Percentiles rank a stretch among this genome's conserved stretches.
Evolutionary conservation across 2,329 filamentous ascomycete genomes (phyloP).

Genomic region (Alternaria arborescens): DNA sequence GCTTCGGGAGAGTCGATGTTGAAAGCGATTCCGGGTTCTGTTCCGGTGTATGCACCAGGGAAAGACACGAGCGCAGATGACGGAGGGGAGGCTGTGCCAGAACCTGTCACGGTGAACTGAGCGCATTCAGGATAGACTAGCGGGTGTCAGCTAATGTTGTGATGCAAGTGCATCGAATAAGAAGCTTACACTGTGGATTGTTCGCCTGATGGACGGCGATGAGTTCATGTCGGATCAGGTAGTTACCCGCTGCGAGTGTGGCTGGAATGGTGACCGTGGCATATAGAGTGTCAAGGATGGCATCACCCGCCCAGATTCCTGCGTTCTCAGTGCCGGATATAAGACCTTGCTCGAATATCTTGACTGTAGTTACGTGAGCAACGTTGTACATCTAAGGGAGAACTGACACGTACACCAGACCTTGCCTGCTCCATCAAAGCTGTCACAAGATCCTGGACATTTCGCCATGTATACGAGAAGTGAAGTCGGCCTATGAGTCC

Average conservation of each 20-base stretch:
- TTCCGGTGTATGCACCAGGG: constrained; percentile 50
- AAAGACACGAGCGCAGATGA: constrained; percentile 56
- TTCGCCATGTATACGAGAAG: constrained; percentile 64
- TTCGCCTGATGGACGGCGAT: constrained; percentile 65
- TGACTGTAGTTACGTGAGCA: constrained; percentile 52
- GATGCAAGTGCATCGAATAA: background rate
- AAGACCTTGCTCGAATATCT: constrained; percentile 65
- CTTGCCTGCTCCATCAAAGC: constrained; percentile 60
- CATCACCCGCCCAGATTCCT: constrained; percentile 60
- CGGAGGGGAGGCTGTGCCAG: constrained; percentile 55
- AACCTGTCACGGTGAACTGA: constrained; percentile 61
- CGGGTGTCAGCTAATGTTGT: constrained; percentile 29
- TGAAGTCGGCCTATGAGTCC: constrained; percentile 65
- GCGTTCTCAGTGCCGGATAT: constrained; percentile 56
- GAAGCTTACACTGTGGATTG: constrained; percentile 54
- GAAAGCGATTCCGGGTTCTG: constrained; percentile 57
- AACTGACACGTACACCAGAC: constrained; percentile 53
- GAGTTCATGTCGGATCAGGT: constrained; percentile 66
- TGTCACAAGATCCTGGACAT: constrained; percentile 57
- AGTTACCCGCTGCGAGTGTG: constrained; percentile 60
- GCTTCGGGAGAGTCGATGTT: constrained; percentile 40
- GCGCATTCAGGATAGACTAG: constrained; percentile 66
- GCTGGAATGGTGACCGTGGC: constrained; percentile 63
- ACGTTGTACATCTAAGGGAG: background rate
- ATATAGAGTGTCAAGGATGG: constrained; percentile 56